Base-by-base conservation (phyloP, 2,329 filamentous ascomycete species). In the Aspergillus neotritici region DNA sequence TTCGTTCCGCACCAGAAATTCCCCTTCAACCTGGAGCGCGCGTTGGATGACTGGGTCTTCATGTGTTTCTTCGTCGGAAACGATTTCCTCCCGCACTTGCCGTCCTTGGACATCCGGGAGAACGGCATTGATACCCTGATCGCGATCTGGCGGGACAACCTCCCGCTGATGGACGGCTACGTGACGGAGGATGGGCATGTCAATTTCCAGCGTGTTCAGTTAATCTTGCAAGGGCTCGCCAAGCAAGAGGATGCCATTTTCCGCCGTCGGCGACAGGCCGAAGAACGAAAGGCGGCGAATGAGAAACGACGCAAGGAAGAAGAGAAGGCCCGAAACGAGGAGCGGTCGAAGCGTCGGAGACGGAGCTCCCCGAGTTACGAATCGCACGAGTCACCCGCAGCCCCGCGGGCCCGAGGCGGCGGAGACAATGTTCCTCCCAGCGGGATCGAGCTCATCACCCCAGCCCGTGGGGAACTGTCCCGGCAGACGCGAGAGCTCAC, bases 51-150 rank as follows among this genome's bases (percentile, higher is more conserved):
- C 63, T 97, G 91, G 93, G 88, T 97, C 11, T 97, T 97, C 66
- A 93, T 97, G 82, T 97, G 91, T 70, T 97, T 94, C 71, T 97
- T 97, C 64, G 91, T 97, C 44, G 91, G 91, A 54, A 98, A 98
- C 67, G 94, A 98, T 72, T 98, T 98, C 71, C 72, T 98, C 54
- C 93, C 93, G 39, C 93, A 98, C 75, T 74, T 98, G 46, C 93
- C 93, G n/a, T 94, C 91, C 58, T 77, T 98, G 46, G 93, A 97
- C 65, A 97, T 98, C 64, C 82, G 93, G 48, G 93, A 98, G 61
- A 90, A 96, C 63, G 91, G 91, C 37, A 98, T 98, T 61, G 91
- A 98, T 62, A 94, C 90, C 1, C 75, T 98, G 43, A 94, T 90
- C 53, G 84, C 87, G n/a, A 93, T 98, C 43, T 98, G 94, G 93